Conservation (phyloP, 2,329 filamentous ascomycete genomes). For the Aspergillus calidoustus region DNA sequence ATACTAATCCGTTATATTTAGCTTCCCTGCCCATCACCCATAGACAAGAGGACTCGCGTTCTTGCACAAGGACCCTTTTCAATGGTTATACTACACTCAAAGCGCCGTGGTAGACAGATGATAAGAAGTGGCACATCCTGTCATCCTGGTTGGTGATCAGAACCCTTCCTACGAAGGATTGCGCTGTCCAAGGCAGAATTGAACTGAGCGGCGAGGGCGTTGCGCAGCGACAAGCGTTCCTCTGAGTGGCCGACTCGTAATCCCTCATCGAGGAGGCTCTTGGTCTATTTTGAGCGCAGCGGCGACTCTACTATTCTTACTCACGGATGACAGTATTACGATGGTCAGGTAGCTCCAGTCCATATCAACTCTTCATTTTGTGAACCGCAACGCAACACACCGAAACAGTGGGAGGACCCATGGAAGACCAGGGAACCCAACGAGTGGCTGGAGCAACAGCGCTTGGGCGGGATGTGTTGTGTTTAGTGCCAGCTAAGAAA, state of each 20-base stretch:
- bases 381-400: constrained; percentile 20
- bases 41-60: neutral
- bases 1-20: neutral
- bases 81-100: neutral
- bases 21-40: neutral
- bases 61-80: neutral
- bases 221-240: neutral
- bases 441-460: constrained; percentile 30
- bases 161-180: neutral
- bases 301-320: neutral
- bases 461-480: constrained; percentile 38
- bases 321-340: neutral
- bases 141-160: neutral
- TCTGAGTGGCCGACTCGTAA: neutral
- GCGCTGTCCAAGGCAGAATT: neutral
- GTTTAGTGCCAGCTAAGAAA: constrained; percentile 29
- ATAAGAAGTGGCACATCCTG: neutral
- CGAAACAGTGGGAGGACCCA: constrained; percentile 31
- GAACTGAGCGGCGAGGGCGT: neutral
- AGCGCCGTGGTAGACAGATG: neutral
- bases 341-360: neutral
- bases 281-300: neutral
- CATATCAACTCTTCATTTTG: neutral
- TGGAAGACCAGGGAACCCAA: constrained; percentile 14
- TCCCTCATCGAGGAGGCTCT: neutral